Percentiles rank a stretch among this genome's conserved stretches.
These are phyloP conservation scores for Arabis hirsuta DNA, from an alignment of 345 rosid species.

Conservation along the genomic window DNA sequence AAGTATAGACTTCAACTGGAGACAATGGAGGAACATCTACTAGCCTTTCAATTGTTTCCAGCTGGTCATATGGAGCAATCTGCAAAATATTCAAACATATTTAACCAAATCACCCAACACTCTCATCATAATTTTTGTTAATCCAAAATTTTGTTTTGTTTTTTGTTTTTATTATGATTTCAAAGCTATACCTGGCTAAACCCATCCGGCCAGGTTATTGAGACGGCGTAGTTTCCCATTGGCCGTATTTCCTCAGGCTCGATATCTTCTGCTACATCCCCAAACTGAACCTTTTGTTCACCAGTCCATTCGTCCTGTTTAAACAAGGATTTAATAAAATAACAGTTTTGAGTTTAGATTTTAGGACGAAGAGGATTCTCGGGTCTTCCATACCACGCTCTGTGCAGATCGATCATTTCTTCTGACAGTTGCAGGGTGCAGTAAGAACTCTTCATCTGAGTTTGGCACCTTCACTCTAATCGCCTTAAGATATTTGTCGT, in stretches of 20 bases:
- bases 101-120: background rate
- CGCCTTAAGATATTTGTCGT: slow-evolving; percentile 77
- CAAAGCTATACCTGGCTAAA: slow-evolving; percentile 68
- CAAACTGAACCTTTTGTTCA: slow-evolving; percentile 77
- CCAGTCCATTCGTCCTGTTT: slow-evolving; percentile 92
- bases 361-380: background rate
- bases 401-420: slow-evolving; percentile 90
- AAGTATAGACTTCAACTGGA: slow-evolving; percentile 44
- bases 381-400: slow-evolving; percentile 70
- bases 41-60: slow-evolving; percentile 74
- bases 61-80: slow-evolving; percentile 98
- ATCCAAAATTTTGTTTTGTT: background rate
- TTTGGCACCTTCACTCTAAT: slow-evolving; percentile 89
- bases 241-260: slow-evolving; percentile 92
- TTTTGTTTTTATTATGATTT: background rate
- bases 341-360: background rate
- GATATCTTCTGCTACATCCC: slow-evolving; percentile 78
- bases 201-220: slow-evolving; percentile 97
- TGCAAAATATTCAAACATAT: slow-evolving; percentile 40
- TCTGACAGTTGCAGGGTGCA: slow-evolving; percentile 95
- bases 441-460: slow-evolving; percentile 86
- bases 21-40: slow-evolving; percentile 62
- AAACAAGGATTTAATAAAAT: background rate
- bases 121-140: slow-evolving; percentile 1
- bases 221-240: slow-evolving; percentile 97